Evolutionary conservation across 177 flowering plant species (phyloP).

Genomic region (Vitis hybrid): DNA sequence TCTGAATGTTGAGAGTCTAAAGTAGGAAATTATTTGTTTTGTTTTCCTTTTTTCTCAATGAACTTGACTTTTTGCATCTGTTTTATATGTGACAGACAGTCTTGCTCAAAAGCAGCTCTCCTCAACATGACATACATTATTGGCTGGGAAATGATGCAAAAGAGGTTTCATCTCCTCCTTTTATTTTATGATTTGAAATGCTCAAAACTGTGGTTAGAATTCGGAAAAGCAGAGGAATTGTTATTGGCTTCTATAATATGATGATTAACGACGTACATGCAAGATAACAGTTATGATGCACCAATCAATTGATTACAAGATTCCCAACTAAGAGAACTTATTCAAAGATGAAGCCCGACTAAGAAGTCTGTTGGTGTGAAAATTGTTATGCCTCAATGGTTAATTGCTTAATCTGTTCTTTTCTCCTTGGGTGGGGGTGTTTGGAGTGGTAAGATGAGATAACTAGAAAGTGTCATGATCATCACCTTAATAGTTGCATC

Average conservation of each 20-base stretch:
- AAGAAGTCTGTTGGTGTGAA: neutral
- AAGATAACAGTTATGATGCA: neutral
- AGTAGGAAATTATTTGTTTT: neutral
- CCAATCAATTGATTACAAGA: neutral
- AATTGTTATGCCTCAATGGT: neutral
- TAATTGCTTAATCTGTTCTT: neutral
- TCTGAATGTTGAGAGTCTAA: neutral
- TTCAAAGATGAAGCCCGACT: neutral
- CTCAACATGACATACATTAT: conserved; percentile 64
- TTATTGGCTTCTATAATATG: neutral
- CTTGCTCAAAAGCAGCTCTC: conserved; percentile 46
- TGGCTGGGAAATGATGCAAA: conserved; percentile 69
- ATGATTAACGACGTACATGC: neutral
- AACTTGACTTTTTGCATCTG: conserved; percentile 12
- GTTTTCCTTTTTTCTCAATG: neutral
- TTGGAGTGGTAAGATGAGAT: too few relatives aligned
- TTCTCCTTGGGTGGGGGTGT: neutral
- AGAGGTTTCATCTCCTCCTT: conserved; percentile 33
- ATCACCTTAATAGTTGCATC: too few relatives aligned
- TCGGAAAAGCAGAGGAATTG: neutral
- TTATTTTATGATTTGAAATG: neutral
- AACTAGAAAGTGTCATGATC: too few relatives aligned
- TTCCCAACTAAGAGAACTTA: too few relatives aligned
- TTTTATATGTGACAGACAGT: conserved; percentile 43
- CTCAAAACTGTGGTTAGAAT: neutral